Base-by-base conservation (phyloP, 805 yeast species). In the Saccharomyces paradoxus region DNA sequence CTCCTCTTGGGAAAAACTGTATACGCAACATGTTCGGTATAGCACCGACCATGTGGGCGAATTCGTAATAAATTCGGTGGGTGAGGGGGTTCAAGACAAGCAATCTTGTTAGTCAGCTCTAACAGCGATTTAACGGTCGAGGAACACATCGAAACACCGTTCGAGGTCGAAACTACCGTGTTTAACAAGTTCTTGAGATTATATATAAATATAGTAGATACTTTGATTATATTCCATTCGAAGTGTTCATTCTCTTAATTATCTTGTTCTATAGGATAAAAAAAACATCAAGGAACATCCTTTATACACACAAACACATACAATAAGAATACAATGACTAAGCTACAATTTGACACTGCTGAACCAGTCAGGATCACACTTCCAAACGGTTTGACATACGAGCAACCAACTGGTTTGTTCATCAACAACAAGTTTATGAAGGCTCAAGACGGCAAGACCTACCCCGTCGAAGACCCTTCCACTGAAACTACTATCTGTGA, bases 331-430 rank as follows among this genome's bases (percentile, higher is more conserved):
- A 32, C 49, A 41, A 55, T 37, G 47, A 49, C 32, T 29, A 55
- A 54, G 41, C 24, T 52, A 31, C 49, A 56, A 47, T 52, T 60
- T 50, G 50, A 63, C 50, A 24, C 55, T 17, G 71, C 73, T 13
- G 59, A 63, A 49, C 53, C 78, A 3, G 74, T 75, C 9, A 72
- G 72, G 32, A 70, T 85, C 59, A 78, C 77, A 8, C 73, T 83
- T 56, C 90, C 91, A 58, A 84, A 82, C 59, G 91, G 91, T 28
- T 60, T 73, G 31, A 73, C 76, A 37, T 86, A 85, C 66, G 77
- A 81, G 51, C 95, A 87, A 74, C 96, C 96, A 63, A 84, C 87
- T 10, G 97, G 97, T 59, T 74, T 91, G 63, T 91, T 88, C 78
- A 89, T 91, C 70, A 86, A 89, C 76, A 88, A 88, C 72, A 88